Percentiles rank a stretch among this genome's conserved stretches.
Evolutionary conservation across 148 eudicot species (phyloP).

Genomic region (Pharnaceum exiguum): DNA sequence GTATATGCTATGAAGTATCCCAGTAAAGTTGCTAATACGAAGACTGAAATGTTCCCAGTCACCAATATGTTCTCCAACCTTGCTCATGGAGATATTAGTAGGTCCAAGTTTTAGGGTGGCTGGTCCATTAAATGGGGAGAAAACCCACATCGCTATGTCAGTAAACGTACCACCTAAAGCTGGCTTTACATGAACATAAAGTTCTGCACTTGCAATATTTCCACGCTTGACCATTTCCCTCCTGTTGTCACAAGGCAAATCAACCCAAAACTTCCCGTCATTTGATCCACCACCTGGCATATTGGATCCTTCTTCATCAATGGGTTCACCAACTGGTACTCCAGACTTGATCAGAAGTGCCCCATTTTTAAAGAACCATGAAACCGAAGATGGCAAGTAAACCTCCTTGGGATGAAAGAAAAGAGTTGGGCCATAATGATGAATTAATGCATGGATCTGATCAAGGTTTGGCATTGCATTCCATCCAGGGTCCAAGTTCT

Average conservation of each 20-base stretch:
- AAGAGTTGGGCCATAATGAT: constrained; percentile 81
- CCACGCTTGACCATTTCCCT: constrained; percentile 56
- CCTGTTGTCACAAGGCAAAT: constrained; percentile 50
- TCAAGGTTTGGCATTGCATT: constrained; percentile 69
- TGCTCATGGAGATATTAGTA: constrained; percentile 35
- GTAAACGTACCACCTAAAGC: constrained; percentile 80
- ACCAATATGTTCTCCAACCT: constrained; percentile 71
- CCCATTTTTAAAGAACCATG: constrained; percentile 77
- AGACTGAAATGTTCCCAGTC: constrained; percentile 96
- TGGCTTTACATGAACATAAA: constrained; percentile 87
- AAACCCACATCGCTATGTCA: constrained; percentile 88
- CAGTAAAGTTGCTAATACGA: constrained; percentile 80
- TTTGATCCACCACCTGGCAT: constrained; percentile 70
- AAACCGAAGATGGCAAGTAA: constrained; percentile 79
- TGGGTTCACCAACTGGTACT: constrained; percentile 34
- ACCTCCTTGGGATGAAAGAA: constrained; percentile 81
- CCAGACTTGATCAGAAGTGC: constrained; percentile 46
- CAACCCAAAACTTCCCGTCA: constrained; percentile 75
- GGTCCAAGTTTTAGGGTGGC: constrained; percentile 68
- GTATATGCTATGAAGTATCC: constrained; percentile 62
- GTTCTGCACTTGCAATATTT: constrained; percentile 53
- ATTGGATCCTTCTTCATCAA: constrained; percentile 66
- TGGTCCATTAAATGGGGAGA: constrained; percentile 87
- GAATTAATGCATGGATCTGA: constrained; percentile 70
- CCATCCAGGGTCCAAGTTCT: constrained; percentile 39